These are phyloP conservation scores for Yamadazyma atmosphaerica DNA, from an alignment of 1,139 yeast genomes.

Conservation along the genomic window DNA sequence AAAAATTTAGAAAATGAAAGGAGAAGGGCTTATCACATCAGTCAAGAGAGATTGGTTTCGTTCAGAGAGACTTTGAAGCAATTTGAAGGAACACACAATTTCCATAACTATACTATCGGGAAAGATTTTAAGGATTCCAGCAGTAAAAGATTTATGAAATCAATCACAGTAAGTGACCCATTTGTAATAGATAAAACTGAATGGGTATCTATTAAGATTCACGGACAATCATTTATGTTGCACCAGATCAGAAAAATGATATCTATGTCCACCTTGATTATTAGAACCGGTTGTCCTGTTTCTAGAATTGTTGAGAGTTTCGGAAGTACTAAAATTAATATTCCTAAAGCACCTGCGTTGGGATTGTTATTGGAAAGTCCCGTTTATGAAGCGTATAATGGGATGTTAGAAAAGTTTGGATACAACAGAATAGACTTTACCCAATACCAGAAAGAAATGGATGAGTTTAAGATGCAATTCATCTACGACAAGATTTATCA, in stretches of 20 bases:
- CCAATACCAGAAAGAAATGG: constrained; percentile 69
- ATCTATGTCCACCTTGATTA: constrained; percentile 86
- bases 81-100: constrained; percentile 88
- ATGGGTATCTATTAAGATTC: constrained; percentile 94
- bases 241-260: constrained; percentile 99
- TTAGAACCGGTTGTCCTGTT: constrained; percentile 83
- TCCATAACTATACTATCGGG: constrained; percentile 93
- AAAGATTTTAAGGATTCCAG: constrained; percentile 86
- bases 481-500: constrained; percentile 90
- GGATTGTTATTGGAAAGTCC: constrained; percentile 91
- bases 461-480: constrained; percentile 80
- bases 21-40: constrained; percentile 70
- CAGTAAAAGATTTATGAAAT: constrained; percentile 78
- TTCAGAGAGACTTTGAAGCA: constrained; percentile 69
- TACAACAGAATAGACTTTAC: constrained; percentile 73
- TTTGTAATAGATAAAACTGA: constrained; percentile 91
- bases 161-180: constrained; percentile 82
- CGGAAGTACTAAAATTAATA: constrained; percentile 70
- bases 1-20: constrained; percentile 66
- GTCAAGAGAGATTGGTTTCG: constrained; percentile 56
- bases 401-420: constrained; percentile 71
- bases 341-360: constrained; percentile 97
- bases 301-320: constrained; percentile 79
- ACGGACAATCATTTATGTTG: constrained; percentile 97
- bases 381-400: constrained; percentile 84